Evolutionary conservation across 2,329 filamentous ascomycete species (phyloP).

Genomic region (Diaporthe caulivora): DNA sequence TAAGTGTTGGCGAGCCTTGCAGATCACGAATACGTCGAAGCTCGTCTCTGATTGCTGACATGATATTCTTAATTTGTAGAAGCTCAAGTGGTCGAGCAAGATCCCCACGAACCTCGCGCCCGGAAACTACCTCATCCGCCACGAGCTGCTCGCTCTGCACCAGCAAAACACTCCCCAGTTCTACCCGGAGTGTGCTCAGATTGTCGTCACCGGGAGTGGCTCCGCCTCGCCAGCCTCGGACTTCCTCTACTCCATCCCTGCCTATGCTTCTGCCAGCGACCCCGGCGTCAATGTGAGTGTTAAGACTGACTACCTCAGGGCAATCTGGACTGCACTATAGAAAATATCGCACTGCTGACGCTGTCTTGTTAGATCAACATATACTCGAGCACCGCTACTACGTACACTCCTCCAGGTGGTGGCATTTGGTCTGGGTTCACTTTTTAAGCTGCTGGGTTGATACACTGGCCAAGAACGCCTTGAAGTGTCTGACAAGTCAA

Average conservation of each 20-base stretch:
- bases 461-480: no score
- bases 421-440: slow-evolving; percentile 60
- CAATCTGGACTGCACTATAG: rapidly evolving
- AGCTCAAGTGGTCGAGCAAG: slow-evolving; percentile 61
- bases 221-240: slow-evolving; percentile 55
- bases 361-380: slow-evolving; percentile 56
- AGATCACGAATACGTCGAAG: no score
- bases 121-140: slow-evolving; percentile 68
- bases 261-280: slow-evolving; percentile 58
- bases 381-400: slow-evolving; percentile 57
- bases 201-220: slow-evolving; percentile 63
- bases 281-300: slow-evolving; percentile 59
- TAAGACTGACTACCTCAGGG: background rate
- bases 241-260: slow-evolving; percentile 59
- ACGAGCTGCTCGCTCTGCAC: slow-evolving; percentile 69
- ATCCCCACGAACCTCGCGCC: slow-evolving; percentile 62
- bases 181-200: slow-evolving; percentile 69
- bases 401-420: slow-evolving; percentile 61
- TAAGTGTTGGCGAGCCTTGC: background rate
- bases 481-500: background rate
- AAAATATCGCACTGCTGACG: background rate
- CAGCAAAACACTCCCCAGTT: slow-evolving; percentile 65
- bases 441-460: background rate
- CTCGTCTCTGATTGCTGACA: background rate
- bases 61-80: slow-evolving; percentile 36